Base-by-base conservation (phyloP, 768 basidiomycete genomes). In the Phaeotremella skinneri region DNA sequence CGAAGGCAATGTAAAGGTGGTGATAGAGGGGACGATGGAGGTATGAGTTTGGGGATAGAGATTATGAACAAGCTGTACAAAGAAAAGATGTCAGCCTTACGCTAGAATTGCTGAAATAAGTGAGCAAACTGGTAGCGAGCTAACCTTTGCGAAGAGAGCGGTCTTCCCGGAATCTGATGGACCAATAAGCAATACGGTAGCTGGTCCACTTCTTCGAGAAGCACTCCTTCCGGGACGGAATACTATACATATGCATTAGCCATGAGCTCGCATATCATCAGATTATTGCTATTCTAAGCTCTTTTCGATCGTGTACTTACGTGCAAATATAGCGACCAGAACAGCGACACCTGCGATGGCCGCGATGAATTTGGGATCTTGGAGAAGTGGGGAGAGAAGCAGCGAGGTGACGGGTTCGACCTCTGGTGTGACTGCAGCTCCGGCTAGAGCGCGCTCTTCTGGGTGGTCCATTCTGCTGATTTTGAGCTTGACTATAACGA, bases 121-220 rank as follows among this genome's bases (percentile, higher is more conserved):
- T 37, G 34, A 17, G 17, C 9, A 7, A 37, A 43, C 9, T 30
- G 49, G 27, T 21, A 1, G 23, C 30, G 45, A 42, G 49, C 63
- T 49, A 32, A 70, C 74, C 47, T 72, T 72, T 9, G 72, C 61
- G 48, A 76, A 76, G 13, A 76, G 54, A 31, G 72, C 51, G 0
- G 74, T 76, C 56, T 76, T 76, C n/a, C 74, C 74, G 6, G 59
- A 57, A 52, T 72, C 72, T 16, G 64, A 60, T 3, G 72, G 70
- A 21, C 74, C 74, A 7, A 72, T 62, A 4, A 76, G 67, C 3
- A 74, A 52, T 0, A 70, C 66, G 1, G 58, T 69, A 0, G 72
- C 56, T 2, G 65, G 58, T 4, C 67, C 69, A 17, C 34, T 56
- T 29, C 68, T 7, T 21, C 66, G 41, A 25, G 57, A 27, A 25